These are phyloP conservation scores for Triadica sebifera DNA, from an alignment of 345 rosid genomes.

Conservation along the genomic window DNA sequence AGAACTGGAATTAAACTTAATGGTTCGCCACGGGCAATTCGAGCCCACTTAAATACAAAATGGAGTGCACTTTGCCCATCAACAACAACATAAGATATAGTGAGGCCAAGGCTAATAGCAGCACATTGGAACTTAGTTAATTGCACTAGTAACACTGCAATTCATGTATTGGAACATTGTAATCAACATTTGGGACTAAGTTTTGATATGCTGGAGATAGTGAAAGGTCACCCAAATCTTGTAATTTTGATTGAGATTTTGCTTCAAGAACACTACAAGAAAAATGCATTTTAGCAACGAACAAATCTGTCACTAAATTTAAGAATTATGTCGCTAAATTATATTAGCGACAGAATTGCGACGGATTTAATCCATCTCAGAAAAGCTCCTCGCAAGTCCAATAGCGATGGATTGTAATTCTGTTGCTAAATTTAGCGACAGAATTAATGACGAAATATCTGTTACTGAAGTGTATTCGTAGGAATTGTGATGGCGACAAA, in stretches of 20 bases:
- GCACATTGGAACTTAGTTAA: constrained; percentile 57
- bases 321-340: too few species aligned
- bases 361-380: too few species aligned
- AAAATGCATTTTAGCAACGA: too few species aligned
- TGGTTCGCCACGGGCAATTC: constrained; percentile 41
- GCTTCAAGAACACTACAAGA: constrained; percentile 53
- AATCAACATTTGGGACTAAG: constrained; percentile 47
- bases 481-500: too few species aligned
- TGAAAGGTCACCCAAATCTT: constrained; percentile 41
- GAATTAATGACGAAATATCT: too few species aligned
- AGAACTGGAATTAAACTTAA: constrained; percentile 31
- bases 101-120: constrained; percentile 42
- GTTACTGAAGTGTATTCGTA: too few species aligned
- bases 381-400: too few species aligned
- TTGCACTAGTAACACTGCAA: constrained; percentile 43
- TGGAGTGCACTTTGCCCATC: constrained; percentile 62
- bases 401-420: too few species aligned
- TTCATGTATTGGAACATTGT: constrained; percentile 38
- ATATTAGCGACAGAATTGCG: too few species aligned
- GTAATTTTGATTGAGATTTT: constrained; percentile 34
- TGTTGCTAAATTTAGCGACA: too few species aligned
- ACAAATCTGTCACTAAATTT: too few species aligned
- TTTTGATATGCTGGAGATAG: constrained; percentile 29
- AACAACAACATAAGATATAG: constrained; percentile 49
- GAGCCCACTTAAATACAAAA: constrained; percentile 53